A percentile compares a stretch with the other conserved stretches of the same genome.
phyloP scores from a whole-genome alignment of 768 basidiomycete genomes.

The Pleurotus sapidus region DNA sequence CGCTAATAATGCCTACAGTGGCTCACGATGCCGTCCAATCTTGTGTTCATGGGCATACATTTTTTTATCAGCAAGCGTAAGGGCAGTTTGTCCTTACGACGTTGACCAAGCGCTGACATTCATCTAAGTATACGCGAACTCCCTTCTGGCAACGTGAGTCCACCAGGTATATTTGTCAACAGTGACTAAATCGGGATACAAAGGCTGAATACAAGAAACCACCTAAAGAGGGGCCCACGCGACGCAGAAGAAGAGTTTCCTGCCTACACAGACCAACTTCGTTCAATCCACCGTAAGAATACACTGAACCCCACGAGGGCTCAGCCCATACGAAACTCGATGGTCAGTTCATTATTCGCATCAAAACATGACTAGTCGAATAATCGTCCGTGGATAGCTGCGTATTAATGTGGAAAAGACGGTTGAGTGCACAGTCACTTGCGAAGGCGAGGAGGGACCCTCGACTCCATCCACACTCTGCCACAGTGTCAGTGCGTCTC shows the following conservation, averaged over 20 bases:
- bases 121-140: slow-evolving; percentile 1
- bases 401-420: slow-evolving; percentile 3
- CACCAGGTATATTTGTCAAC: background rate
- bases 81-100: slow-evolving; percentile 6
- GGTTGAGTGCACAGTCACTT: slow-evolving; percentile 3
- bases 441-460: slow-evolving; percentile 1
- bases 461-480: slow-evolving; percentile 4
- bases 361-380: no score
- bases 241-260: background rate
- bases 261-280: background rate
- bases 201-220: slow-evolving; percentile 2
- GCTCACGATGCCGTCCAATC: slow-evolving; percentile 38
- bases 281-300: background rate
- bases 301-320: background rate
- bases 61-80: slow-evolving; percentile 45
- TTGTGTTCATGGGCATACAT: slow-evolving; percentile 44
- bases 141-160: slow-evolving; percentile 6
- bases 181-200: background rate
- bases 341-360: background rate
- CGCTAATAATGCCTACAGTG: slow-evolving; percentile 23
- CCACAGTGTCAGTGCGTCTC: background rate
- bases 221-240: background rate
- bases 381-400: background rate
- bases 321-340: background rate
- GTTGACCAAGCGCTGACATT: background rate